Evolutionary conservation across 2,329 filamentous ascomycete genomes (phyloP), one percentile per base, ranked within the genome.

Genomic region (Endoconidiophora polonica): DNA sequence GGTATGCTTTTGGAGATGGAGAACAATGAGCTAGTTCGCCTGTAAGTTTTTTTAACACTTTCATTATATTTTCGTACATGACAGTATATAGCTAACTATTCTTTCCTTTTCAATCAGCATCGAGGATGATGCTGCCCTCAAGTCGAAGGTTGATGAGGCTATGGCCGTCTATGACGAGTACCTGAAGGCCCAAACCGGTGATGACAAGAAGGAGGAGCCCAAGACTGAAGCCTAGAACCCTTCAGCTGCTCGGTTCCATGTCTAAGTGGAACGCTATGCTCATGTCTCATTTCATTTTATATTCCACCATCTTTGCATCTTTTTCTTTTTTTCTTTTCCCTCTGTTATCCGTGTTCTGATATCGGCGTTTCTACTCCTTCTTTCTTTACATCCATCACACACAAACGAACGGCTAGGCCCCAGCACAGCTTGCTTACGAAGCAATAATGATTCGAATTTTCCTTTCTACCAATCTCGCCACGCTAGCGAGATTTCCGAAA

Each of bases 1-100:
- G 91, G 91, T 70, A 98, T 98, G 91, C 83, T 98, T 61, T 71
- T 98, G 60, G 91, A 98, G 77, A 98, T 98, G 91, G 91, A 96
- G 61, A 96, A 96, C 69, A 66, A 74, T 52, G 91, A 98, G 73
- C 74, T 98, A 60, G 76, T 98, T 63, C 86, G 85, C 69, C 77
- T 98, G 86, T 94, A 82, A 85, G 88, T 85, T 56, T 23, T 5
- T 5, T 46, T 10, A 9, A 36, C 16, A n/a, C 10, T 7, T 29
- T 14, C 4, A 29, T 9, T n/a, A 33, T 26, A 54, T 42, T 50
- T 9, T 4, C 12, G 10, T 6, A 6, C 10, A 33, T 33, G 9
- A 33, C 29, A 33, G 12, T 3, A 9, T 33, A 2, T 12, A 33
- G 29, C 29, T 33, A 33, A 33, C 29, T 7, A 9, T 33, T 33